Base-by-base conservation (phyloP, 2,329 filamentous ascomycete genomes). In the Colletotrichum plurivorum region DNA sequence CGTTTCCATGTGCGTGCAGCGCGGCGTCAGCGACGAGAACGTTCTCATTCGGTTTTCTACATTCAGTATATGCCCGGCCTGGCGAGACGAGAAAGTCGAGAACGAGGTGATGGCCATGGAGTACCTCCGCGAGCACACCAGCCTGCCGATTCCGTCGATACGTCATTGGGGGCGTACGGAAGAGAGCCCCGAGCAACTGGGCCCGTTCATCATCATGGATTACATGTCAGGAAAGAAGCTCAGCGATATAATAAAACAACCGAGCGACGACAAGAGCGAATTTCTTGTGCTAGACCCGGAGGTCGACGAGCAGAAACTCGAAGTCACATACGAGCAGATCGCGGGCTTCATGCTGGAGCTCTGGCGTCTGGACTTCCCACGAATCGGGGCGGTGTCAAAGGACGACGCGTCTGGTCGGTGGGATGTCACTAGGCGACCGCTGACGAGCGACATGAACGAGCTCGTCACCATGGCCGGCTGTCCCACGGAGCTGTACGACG, bases 361-460 rank as follows among this genome's bases (percentile, higher is more conserved):
- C 43, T 82, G 75, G 67, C 67, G 71, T 25, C 73, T 79, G 39
- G 25, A 53, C 1, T 79, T 83, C 67, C 16, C 71, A 20, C 43
- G 54, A 4, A 80, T 82, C 43, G 78, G 79, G 7, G 76, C 79
- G 25, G 79, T 83, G 56, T 79, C 78, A 4, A 69, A 72, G 56
- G 71, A 75, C 25, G 5, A 25, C n/a, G 60, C 59, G 18, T 71
- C 72, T 55, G 62, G 71, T 20, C 58, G 59, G 49, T 84, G 76
- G 78, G 67, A 71, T 16, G 78, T 80, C 56, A 73, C 73, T 20
- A 59, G 69, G 65, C 71, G 78, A 63, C 80, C 80, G 7, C 71
- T 82, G n/a, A 82, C 79, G n/a, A 79, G 78, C 57, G 79, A 80
- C 45, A 82, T 82, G 77, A 82, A 83, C 64, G 78, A 81, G 67